A percentile compares a stretch with the other conserved stretches of the same genome.
Conservation (phyloP, 1,284 basidiomycete species). For the Dichomitus squalens region DNA sequence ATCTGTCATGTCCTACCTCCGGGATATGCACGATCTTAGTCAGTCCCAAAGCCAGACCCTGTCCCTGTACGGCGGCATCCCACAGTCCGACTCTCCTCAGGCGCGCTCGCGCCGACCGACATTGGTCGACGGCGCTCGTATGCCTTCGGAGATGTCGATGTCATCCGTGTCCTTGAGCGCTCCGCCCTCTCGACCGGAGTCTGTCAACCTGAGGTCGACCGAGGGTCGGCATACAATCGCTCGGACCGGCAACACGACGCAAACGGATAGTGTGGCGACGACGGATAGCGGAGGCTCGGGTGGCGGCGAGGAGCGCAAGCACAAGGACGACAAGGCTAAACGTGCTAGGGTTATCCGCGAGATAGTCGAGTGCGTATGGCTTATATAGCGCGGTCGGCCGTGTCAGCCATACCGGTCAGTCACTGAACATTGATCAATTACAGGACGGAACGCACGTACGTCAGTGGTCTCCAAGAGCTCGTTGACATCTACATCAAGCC, state of each 20-base stretch:
- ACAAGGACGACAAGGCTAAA: conserved; percentile 86
- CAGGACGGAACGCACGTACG: conserved; percentile 95
- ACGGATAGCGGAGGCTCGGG: conserved; percentile 68
- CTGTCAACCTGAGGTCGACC: conserved; percentile 60
- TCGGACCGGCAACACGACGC: conserved; percentile 52
- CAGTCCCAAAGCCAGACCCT: conserved; percentile 52
- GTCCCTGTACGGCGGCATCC: conserved; percentile 46
- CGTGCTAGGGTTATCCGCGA: conserved; percentile 80
- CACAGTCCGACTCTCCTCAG: conserved; percentile 38
- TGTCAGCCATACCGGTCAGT: background rate
- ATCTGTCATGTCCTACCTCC: conserved; percentile 92
- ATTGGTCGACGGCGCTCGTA: conserved; percentile 54
- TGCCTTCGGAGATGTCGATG: conserved; percentile 46
- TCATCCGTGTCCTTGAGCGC: conserved; percentile 28
- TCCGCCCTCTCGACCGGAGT: conserved; percentile 30
- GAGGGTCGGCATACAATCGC: conserved; percentile 47
- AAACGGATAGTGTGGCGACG: conserved; percentile 73
- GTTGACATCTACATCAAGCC: conserved; percentile 95
- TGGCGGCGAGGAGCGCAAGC: conserved; percentile 72
- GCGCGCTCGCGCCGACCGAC: conserved; percentile 66
- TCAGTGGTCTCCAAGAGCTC: conserved; percentile 89
- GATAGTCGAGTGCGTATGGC: conserved; percentile 77
- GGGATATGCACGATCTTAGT: conserved; percentile 91
- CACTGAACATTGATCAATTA: conserved; percentile 21
- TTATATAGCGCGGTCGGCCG: conserved; percentile 3